Base-by-base conservation (phyloP, 148 eudicot genomes). In the Vaccinium corymbosum region DNA sequence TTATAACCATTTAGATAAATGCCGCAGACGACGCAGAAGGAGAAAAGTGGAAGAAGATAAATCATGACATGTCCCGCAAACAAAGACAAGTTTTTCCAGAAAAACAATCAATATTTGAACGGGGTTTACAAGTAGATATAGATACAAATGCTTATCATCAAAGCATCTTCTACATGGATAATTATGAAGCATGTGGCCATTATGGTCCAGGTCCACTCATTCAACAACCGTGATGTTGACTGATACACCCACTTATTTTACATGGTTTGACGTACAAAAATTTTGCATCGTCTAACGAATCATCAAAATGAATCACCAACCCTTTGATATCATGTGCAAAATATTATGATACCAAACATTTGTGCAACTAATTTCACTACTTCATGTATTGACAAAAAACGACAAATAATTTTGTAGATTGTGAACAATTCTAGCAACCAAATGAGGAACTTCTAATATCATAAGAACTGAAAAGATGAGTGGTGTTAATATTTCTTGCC, bases 111-210 rank as follows among this genome's bases (percentile, higher is more conserved):
- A 13, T 5, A 35, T 11, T 19, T 17, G 19, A 38, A 42, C 16
- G 4, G 10, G 22, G 51, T 16, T 38, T 73, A 71, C 51, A 42
- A 38, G 15, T 73, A 15, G 22, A 73, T 42, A 27, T 25, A 35
- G 22, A 73, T 6, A 1, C 12, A 35, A 73, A 73, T 42, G 50
- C n/a, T 73, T 38, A 6, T 4, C 50, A 15, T 73, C 25, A 38
- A 73, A 38, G 77, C n/a, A 73, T 73, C 17, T 73, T 17, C 49
- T 16, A 42, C n/a, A 38, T 35, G 32, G 12, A 46, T 22, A 76
- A 76, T 29, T 46, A 35, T 7, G 77, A 73, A 73, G 77, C 53
- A 76, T 76, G 79, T 49, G 79, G 29, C 79, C 55, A 49, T 76
- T 49, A 19, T n/a, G 14, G 15, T 48, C 29, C 55, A 9, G 79